Conservation (phyloP, 805 yeast genomes). For the Schwanniomyces vanrijiae region DNA sequence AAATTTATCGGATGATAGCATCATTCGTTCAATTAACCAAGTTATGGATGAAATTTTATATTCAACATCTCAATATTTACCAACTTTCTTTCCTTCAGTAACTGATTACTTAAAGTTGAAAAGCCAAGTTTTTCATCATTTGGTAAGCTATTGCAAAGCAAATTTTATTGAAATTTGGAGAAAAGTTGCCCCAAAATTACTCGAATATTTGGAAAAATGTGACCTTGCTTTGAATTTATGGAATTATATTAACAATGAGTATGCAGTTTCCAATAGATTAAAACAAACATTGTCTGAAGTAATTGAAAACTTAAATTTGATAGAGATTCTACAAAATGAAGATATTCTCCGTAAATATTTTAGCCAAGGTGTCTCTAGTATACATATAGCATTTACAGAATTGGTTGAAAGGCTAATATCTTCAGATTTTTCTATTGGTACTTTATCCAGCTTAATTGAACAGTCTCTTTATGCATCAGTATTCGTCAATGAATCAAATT, state of each 20-base stretch:
- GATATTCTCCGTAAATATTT: constrained; percentile 28
- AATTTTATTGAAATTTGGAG: constrained; percentile 45
- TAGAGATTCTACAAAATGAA: constrained; percentile 6
- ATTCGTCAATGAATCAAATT: constrained; percentile 39
- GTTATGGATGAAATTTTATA: constrained; percentile 57
- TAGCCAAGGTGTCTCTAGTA: constrained; percentile 18
- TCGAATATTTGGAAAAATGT: constrained; percentile 31
- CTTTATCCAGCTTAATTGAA: constrained; percentile 22
- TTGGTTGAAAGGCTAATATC: constrained; percentile 21
- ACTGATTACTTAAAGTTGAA: constrained; percentile 54
- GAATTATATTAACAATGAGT: constrained; percentile 16
- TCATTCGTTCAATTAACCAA: constrained; percentile 39
- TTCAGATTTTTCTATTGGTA: constrained; percentile 13
- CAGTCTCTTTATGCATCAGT: constrained; percentile 31
- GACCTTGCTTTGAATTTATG: constrained; percentile 50
- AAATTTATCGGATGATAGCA: constrained; percentile 13
- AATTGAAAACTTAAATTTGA: constrained; percentile 4
- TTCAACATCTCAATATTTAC: constrained; percentile 57
- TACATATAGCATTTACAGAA: constrained; percentile 27
- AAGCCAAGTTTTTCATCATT: constrained; percentile 38
- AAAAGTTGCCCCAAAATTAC: constrained; percentile 35
- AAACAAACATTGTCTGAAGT: constrained; percentile 4
- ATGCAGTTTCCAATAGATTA: constrained; percentile 1
- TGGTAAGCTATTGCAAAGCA: constrained; percentile 44
- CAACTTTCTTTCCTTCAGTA: constrained; percentile 51